Evolutionary conservation across 179 eudicot species (phyloP).

Genomic region (Gypsophila paniculata): DNA sequence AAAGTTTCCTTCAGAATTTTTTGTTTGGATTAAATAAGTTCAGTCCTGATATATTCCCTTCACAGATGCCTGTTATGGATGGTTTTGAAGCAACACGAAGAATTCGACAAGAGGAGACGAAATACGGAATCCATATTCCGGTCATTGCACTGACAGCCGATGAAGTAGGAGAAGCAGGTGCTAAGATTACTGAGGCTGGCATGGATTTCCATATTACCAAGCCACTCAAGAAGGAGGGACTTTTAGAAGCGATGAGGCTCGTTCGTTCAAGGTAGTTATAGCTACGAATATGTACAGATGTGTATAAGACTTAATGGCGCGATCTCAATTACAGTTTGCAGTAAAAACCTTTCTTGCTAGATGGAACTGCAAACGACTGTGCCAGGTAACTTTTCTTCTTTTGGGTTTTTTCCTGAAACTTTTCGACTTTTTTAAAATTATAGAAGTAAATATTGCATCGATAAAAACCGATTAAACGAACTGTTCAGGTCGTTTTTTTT

Average conservation of each 20-base stretch:
- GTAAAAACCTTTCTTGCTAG: neutral
- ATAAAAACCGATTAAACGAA: no score
- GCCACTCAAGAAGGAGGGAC: slow-evolving; percentile 43
- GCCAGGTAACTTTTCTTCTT: neutral
- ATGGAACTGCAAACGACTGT: neutral
- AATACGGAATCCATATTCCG: slow-evolving; percentile 52
- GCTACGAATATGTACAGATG: neutral
- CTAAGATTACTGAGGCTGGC: slow-evolving; percentile 43
- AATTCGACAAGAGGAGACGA: slow-evolving; percentile 55
- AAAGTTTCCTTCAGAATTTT: neutral
- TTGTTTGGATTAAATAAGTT: neutral
- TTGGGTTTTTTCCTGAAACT: neutral
- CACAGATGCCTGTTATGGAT: slow-evolving; percentile 73
- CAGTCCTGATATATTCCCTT: neutral
- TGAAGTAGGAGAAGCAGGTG: slow-evolving; percentile 40
- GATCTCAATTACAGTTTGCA: neutral
- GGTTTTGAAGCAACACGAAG: slow-evolving; percentile 65
- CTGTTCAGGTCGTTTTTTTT: no score
- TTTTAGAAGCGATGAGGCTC: slow-evolving; percentile 27
- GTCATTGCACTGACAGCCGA: slow-evolving; percentile 75
- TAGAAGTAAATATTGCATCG: no score
- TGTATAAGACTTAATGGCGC: neutral
- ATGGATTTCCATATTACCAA: slow-evolving; percentile 59
- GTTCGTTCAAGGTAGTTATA: slow-evolving; percentile 1
- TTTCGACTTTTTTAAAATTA: no score